Percentiles rank a stretch among this genome's conserved stretches.
These are phyloP conservation scores for Candida endomychidarum DNA, from an alignment of 805 yeast genomes.

Conservation along the genomic window DNA sequence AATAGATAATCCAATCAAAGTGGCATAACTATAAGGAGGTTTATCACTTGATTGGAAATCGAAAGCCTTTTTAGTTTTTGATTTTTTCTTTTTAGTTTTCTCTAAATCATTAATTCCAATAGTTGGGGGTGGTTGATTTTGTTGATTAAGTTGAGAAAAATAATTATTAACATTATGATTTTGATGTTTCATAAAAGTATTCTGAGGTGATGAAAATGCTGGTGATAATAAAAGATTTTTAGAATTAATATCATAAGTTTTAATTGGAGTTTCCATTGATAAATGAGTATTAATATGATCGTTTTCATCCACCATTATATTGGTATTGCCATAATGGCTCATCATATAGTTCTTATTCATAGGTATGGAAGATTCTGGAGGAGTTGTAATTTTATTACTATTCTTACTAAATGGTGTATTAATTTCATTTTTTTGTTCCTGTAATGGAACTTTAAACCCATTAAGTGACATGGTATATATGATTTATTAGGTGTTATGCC, in stretches of 20 bases:
- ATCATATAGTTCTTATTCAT: slow-evolving; percentile 7
- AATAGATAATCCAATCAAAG: slow-evolving; percentile 90
- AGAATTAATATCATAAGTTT: slow-evolving; percentile 13
- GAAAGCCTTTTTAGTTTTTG: slow-evolving; percentile 35
- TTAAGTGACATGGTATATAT: slow-evolving; percentile 6
- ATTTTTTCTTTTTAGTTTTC: slow-evolving; percentile 19
- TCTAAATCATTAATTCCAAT: slow-evolving; percentile 6
- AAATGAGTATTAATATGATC: slow-evolving; percentile 9
- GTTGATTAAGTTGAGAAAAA: not conserved
- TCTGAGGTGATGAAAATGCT: slow-evolving; percentile 51
- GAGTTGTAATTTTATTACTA: slow-evolving; percentile 34
- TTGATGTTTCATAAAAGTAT: slow-evolving; percentile 8
- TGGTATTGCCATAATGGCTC: slow-evolving; percentile 1
- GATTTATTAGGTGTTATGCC: no score
- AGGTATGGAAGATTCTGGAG: slow-evolving; percentile 23
- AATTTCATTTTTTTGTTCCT: slow-evolving; percentile 16
- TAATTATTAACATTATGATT: not conserved
- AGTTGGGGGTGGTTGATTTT: slow-evolving; percentile 4
- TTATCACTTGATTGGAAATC: slow-evolving; percentile 59
- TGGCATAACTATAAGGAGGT: slow-evolving; percentile 95
- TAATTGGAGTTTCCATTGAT: slow-evolving; percentile 14
- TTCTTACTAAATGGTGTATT: slow-evolving; percentile 14
- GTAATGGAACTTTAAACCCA: slow-evolving; percentile 18
- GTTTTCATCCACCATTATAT: slow-evolving; percentile 1
- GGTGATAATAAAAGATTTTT: slow-evolving; percentile 34